phyloP scores from a whole-genome alignment of 129 eudicot species.

The Flaveria brownii region DNA sequence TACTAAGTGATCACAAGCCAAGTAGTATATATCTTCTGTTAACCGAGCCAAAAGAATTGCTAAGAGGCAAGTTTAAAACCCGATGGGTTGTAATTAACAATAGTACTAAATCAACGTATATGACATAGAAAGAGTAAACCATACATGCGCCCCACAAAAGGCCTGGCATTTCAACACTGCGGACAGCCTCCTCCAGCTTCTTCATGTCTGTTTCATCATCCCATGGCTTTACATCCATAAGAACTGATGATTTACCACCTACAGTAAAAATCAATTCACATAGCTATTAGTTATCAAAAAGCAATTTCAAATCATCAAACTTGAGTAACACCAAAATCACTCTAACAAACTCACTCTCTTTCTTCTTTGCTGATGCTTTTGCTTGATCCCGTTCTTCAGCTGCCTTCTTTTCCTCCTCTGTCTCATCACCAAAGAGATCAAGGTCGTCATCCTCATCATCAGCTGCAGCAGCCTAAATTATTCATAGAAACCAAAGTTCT shows the following conservation, averaged over 20 bases:
- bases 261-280: conserved; percentile 18
- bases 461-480: conserved; percentile 55
- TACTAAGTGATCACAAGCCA: conserved; percentile 1
- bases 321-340: background rate
- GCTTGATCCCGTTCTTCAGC: conserved; percentile 89
- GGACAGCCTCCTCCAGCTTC: conserved; percentile 44
- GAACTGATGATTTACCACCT: conserved; percentile 60
- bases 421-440: conserved; percentile 97
- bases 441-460: conserved; percentile 84
- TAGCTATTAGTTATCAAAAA: background rate
- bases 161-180: conserved; percentile 37
- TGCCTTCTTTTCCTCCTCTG: conserved; percentile 92
- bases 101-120: background rate
- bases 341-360: conserved; percentile 66
- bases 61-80: too few species aligned
- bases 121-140: conserved; percentile 20
- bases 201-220: conserved; percentile 50
- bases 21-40: background rate
- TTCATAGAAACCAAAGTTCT: background rate
- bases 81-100: background rate
- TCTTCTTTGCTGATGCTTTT: conserved; percentile 82
- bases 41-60: background rate
- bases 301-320: conserved; percentile 5
- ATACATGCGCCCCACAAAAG: conserved; percentile 75
- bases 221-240: conserved; percentile 49